phyloP scores from a whole-genome alignment of 352 stramenopile genomes.

The Aphanomyces stellatus region DNA sequence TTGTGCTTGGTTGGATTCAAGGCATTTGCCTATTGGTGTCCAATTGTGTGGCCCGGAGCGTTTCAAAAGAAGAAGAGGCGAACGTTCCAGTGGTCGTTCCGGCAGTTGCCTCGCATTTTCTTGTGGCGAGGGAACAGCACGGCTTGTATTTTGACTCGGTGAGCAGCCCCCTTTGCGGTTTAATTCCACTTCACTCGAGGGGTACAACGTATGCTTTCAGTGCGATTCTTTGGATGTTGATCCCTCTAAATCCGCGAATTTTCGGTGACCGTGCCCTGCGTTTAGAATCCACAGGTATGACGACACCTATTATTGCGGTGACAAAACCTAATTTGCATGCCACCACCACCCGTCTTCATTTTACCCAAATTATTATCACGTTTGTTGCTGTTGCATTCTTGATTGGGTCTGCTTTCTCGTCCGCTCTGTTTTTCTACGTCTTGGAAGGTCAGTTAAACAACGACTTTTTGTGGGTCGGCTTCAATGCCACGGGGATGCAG shows the following conservation, averaged over 20 bases:
- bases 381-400: not conserved
- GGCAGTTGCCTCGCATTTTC: not conserved
- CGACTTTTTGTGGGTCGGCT: not conserved
- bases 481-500: not conserved
- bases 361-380: too few species aligned
- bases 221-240: not conserved
- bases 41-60: not conserved
- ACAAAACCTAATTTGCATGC: too few species aligned
- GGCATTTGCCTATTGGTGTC: not conserved
- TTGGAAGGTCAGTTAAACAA: not conserved
- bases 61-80: not conserved
- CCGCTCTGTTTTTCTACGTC: not conserved
- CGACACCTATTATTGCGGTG: too few species aligned
- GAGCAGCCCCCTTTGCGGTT: not conserved
- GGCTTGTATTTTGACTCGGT: not conserved
- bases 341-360: too few species aligned
- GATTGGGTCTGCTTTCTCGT: not conserved
- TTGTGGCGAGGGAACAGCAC: not conserved
- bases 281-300: too few species aligned
- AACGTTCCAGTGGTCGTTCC: not conserved
- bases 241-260: too few species aligned
- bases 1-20: not conserved
- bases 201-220: not conserved
- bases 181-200: not conserved
- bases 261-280: too few species aligned